Evolutionary conservation across 1,139 yeast species (phyloP).

Genomic region (Nakaseomyces nivariensis): DNA sequence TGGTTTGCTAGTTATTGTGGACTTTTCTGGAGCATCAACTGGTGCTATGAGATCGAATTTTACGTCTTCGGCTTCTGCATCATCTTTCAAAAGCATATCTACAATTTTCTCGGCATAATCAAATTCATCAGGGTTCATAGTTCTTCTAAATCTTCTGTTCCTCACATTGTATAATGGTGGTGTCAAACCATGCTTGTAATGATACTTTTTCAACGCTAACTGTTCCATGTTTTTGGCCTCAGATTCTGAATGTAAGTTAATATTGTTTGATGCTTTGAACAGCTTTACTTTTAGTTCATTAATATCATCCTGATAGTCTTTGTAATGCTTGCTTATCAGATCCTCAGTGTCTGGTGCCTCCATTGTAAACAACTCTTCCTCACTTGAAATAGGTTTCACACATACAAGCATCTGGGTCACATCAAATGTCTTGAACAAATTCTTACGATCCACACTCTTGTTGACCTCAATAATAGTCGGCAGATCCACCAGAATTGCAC

Average conservation of each 20-base stretch:
- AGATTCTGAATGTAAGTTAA: constrained; percentile 30
- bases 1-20: constrained; percentile 5
- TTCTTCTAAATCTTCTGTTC: constrained; percentile 45
- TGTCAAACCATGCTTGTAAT: constrained; percentile 70
- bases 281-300: constrained; percentile 17
- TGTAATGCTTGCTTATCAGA: constrained; percentile 29
- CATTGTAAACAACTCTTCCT: constrained; percentile 38
- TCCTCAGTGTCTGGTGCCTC: constrained; percentile 26
- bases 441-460: constrained; percentile 84
- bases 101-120: constrained; percentile 69
- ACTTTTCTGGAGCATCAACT: constrained; percentile 17
- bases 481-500: constrained; percentile 77
- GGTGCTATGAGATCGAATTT: constrained; percentile 66
- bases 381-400: constrained; percentile 48
- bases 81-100: constrained; percentile 63
- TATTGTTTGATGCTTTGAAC: constrained; percentile 18
- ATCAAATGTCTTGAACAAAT: constrained; percentile 78
- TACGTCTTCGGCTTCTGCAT: constrained; percentile 76
- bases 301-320: constrained; percentile 30
- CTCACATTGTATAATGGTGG: constrained; percentile 58
- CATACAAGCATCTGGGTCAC: constrained; percentile 79
- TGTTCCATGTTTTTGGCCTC: constrained; percentile 37
- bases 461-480: constrained; percentile 85
- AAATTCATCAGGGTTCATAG: constrained; percentile 42
- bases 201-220: constrained; percentile 38